A percentile compares a stretch with the other conserved stretches of the same genome.
phyloP scores from a whole-genome alignment of 1,284 basidiomycete species.

The Puccinia triticina region DNA sequence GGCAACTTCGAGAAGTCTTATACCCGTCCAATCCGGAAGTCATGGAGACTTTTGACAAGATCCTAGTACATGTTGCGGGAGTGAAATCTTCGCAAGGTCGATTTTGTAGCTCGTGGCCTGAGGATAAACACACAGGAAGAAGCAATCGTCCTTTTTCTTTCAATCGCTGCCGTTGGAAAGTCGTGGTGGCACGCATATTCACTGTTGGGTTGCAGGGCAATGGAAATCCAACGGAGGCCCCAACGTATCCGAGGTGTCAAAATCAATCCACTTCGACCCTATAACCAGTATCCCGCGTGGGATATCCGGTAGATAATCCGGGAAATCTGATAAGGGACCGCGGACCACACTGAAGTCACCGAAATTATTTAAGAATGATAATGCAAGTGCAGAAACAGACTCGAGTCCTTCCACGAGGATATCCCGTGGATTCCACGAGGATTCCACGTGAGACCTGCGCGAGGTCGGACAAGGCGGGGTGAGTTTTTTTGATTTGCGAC shows the following conservation, averaged over 20 bases:
- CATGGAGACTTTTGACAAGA: background rate
- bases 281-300: too few relatives aligned
- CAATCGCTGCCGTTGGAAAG: background rate
- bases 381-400: too few relatives aligned
- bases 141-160: conserved; percentile 3
- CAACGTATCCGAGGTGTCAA: background rate
- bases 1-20: conserved; percentile 7
- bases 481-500: too few relatives aligned
- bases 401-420: too few relatives aligned
- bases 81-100: conserved; percentile 13
- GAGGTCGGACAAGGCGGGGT: too few relatives aligned
- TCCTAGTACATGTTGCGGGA: background rate
- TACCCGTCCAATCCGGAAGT: conserved; percentile 1
- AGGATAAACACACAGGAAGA: conserved; percentile 19
- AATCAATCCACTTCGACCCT: too few relatives aligned
- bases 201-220: background rate
- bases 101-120: background rate
- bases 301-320: too few relatives aligned
- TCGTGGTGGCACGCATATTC: conserved; percentile 14
- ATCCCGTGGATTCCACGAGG: too few relatives aligned
- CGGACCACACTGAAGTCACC: too few relatives aligned
- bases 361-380: too few relatives aligned
- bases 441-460: too few relatives aligned
- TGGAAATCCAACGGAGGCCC: background rate
- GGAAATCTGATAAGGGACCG: too few relatives aligned